These are phyloP conservation scores for Nicotiana otophora DNA, from an alignment of 257 asterid species.

Conservation along the genomic window DNA sequence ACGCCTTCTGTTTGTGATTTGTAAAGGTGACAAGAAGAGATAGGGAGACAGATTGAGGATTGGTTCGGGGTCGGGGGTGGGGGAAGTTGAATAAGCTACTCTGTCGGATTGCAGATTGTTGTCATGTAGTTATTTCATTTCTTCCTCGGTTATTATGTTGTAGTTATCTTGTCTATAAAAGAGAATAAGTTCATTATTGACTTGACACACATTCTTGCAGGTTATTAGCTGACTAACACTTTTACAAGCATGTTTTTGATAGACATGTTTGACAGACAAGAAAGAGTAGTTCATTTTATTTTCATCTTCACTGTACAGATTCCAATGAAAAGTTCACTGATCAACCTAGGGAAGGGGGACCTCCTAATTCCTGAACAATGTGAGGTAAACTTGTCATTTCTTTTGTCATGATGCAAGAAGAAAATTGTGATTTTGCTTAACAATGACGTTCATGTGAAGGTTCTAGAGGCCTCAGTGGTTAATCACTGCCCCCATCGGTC, in stretches of 20 bases:
- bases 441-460: constrained; percentile 38
- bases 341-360: constrained; percentile 69
- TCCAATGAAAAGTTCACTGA: constrained; percentile 49
- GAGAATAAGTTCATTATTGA: background rate
- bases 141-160: background rate
- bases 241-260: background rate
- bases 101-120: background rate
- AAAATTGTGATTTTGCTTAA: constrained; percentile 10
- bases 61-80: background rate
- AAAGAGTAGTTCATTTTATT: background rate
- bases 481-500: constrained; percentile 78
- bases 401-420: background rate
- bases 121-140: background rate
- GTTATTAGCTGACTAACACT: background rate
- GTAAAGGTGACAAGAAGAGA: background rate
- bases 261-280: background rate
- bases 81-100: background rate
- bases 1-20: background rate
- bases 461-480: constrained; percentile 58
- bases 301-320: constrained; percentile 32
- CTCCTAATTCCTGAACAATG: constrained; percentile 80
- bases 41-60: background rate
- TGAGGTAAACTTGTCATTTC: constrained; percentile 36
- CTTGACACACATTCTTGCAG: background rate
- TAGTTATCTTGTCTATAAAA: background rate